Conservation (phyloP, 2,329 filamentous ascomycete species). For the Emmonsiellopsis sp. region DNA sequence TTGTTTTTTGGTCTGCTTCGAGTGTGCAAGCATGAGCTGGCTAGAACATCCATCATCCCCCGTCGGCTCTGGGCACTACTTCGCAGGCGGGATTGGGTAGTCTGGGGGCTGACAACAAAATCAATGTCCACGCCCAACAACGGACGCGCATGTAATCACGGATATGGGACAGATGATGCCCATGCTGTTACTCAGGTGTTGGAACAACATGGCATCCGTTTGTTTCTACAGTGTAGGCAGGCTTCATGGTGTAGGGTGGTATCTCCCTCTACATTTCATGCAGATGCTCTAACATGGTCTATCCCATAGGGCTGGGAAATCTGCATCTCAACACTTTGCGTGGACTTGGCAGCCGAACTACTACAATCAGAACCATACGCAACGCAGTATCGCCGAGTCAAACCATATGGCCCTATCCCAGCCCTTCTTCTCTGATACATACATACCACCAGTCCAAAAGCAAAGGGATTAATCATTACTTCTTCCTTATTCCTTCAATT, state of each 20-base stretch:
- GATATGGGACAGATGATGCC: slow-evolving; percentile 18
- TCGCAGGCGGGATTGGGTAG: slow-evolving; percentile 8
- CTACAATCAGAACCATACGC: slow-evolving; percentile 12
- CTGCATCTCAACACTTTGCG: slow-evolving; percentile 16
- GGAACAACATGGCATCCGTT: slow-evolving; percentile 19
- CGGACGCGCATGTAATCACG: slow-evolving; percentile 10
- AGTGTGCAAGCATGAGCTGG: slow-evolving; percentile 10
- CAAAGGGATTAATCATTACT: slow-evolving; percentile 18
- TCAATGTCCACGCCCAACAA: slow-evolving; percentile 10
- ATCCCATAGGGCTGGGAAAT: slow-evolving; percentile 19
- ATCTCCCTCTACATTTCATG: slow-evolving; percentile 1
- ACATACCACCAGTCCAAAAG: slow-evolving; percentile 22
- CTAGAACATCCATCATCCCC: slow-evolving; percentile 7
- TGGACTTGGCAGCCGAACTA: slow-evolving; percentile 16
- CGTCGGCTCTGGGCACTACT: slow-evolving; percentile 8
- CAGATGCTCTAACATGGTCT: slow-evolving; percentile 1
- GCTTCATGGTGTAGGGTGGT: slow-evolving; percentile 17
- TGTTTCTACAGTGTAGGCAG: slow-evolving; percentile 20
- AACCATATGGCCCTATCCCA: slow-evolving; percentile 12
- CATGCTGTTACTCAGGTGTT: slow-evolving; percentile 18
- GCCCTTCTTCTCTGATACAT: slow-evolving; percentile 17
- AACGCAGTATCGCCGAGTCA: slow-evolving; percentile 14
- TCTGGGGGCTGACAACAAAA: slow-evolving; percentile 5
- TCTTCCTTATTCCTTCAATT: slow-evolving; percentile 18
- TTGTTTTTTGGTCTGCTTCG: slow-evolving; percentile 5